Conservation (phyloP, 1,139 yeast species). For the Groenewaldozyma sp. region DNA sequence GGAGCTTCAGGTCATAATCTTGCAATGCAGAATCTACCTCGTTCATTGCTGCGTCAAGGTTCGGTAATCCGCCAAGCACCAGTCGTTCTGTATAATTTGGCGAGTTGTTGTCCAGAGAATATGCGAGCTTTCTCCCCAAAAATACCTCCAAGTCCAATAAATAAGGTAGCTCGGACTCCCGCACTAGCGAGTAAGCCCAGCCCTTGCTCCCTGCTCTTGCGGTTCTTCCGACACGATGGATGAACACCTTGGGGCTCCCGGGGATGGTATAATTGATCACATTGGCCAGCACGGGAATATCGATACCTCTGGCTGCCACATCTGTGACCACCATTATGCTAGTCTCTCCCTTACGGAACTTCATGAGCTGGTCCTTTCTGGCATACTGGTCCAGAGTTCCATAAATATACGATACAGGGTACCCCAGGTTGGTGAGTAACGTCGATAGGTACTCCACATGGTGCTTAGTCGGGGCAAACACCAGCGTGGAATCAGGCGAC, state of each 20-base stretch:
- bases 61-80: slow-evolving; percentile 76
- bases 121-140: slow-evolving; percentile 68
- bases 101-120: slow-evolving; percentile 35
- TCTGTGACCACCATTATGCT: slow-evolving; percentile 88
- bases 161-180: slow-evolving; percentile 83
- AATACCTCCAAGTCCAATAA: slow-evolving; percentile 84
- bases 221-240: slow-evolving; percentile 98
- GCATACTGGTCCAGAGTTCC: slow-evolving; percentile 95
- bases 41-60: slow-evolving; percentile 71
- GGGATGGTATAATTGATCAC: slow-evolving; percentile 89
- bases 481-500: slow-evolving; percentile 74
- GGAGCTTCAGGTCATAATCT: slow-evolving; percentile 59
- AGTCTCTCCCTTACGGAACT: slow-evolving; percentile 78
- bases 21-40: slow-evolving; percentile 53
- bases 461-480: slow-evolving; percentile 94
- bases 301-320: slow-evolving; percentile 99
- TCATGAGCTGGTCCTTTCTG: slow-evolving; percentile 77
- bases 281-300: slow-evolving; percentile 91
- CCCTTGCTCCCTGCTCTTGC: slow-evolving; percentile 98
- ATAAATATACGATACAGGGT: slow-evolving; percentile 79
- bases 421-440: slow-evolving; percentile 67
- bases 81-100: slow-evolving; percentile 68
- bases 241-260: slow-evolving; percentile 82
- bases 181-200: slow-evolving; percentile 90
- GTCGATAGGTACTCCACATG: slow-evolving; percentile 86